Evolutionary conservation across 2,329 filamentous ascomycete species (phyloP).

Genomic region (Beauveria asiatica): DNA sequence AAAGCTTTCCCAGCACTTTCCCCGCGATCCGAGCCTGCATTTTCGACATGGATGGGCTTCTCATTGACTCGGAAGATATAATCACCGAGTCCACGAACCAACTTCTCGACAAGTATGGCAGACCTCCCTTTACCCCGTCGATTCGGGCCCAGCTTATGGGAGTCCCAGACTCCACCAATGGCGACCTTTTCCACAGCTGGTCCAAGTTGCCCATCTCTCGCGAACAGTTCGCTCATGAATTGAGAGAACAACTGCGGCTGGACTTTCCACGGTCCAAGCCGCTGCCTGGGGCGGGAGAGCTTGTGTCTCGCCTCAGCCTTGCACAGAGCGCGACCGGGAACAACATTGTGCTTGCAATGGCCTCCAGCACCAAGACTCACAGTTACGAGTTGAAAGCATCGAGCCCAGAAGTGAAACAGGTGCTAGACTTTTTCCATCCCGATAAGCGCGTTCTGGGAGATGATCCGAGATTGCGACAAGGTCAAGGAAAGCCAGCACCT

Average conservation of each 20-base stretch:
- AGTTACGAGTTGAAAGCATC: slow-evolving; percentile 53
- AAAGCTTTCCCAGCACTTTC: not conserved
- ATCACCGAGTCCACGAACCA: slow-evolving; percentile 57
- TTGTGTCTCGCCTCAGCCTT: slow-evolving; percentile 39
- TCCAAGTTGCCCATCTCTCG: slow-evolving; percentile 54
- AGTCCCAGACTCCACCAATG: slow-evolving; percentile 38
- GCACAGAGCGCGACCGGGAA: slow-evolving; percentile 15
- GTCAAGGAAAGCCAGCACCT: slow-evolving; percentile 61
- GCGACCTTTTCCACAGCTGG: slow-evolving; percentile 58
- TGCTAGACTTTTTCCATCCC: slow-evolving; percentile 36
- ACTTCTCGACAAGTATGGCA: slow-evolving; percentile 51
- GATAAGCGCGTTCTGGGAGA: slow-evolving; percentile 55
- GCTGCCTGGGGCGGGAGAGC: slow-evolving; percentile 51
- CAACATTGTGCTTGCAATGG: slow-evolving; percentile 52
- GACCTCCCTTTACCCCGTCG: slow-evolving; percentile 53
- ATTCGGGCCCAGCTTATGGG: slow-evolving; percentile 65
- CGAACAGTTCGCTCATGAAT: slow-evolving; percentile 31
- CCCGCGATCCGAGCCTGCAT: slow-evolving; percentile 44
- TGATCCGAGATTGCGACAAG: slow-evolving; percentile 51
- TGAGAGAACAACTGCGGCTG: slow-evolving; percentile 17
- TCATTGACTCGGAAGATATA: slow-evolving; percentile 64
- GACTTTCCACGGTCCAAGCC: slow-evolving; percentile 38
- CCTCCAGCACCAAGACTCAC: slow-evolving; percentile 42
- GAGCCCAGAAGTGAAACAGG: slow-evolving; percentile 14
- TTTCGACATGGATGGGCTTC: slow-evolving; percentile 67